A percentile compares a stretch with the other conserved stretches of the same genome.
Evolutionary conservation across 345 rosid species (phyloP).

Genomic region (Garcia nutans): DNA sequence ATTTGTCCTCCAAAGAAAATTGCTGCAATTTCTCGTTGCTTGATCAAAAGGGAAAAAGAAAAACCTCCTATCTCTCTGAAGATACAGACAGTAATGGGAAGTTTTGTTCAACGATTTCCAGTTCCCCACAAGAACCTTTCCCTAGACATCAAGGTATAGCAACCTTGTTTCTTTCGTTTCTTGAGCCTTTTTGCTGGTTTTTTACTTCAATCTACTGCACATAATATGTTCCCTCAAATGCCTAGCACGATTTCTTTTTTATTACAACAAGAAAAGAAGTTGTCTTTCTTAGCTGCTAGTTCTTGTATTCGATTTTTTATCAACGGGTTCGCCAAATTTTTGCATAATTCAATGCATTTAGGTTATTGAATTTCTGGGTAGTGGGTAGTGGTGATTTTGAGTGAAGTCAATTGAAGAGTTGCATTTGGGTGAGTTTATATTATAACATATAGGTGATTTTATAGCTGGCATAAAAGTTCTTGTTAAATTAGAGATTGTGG

Average conservation of each 20-base stretch:
- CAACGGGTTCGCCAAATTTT: slow-evolving; percentile 7
- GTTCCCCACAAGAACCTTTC: slow-evolving; percentile 46
- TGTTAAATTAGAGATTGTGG: background rate
- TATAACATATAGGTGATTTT: background rate
- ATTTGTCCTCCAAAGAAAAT: background rate
- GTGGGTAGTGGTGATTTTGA: background rate
- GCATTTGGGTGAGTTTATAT: background rate
- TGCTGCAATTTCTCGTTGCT: background rate
- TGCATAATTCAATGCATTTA: background rate
- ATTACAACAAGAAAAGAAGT: background rate
- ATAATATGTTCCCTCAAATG: background rate
- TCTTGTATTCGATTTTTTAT: slow-evolving; percentile 1
- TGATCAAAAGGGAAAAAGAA: background rate
- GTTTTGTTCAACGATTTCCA: slow-evolving; percentile 42
- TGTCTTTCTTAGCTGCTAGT: background rate
- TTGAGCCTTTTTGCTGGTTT: too few relatives aligned
- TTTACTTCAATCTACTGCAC: background rate
- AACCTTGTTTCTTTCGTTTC: background rate
- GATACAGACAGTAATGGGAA: slow-evolving; percentile 34
- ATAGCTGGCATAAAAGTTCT: background rate
- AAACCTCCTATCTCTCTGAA: background rate
- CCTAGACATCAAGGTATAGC: slow-evolving; percentile 48
- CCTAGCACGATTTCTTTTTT: background rate
- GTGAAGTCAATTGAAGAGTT: background rate
- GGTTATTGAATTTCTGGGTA: background rate